These are phyloP conservation scores for Gossypium stocksii DNA, from an alignment of 345 rosid species.

Conservation along the genomic window DNA sequence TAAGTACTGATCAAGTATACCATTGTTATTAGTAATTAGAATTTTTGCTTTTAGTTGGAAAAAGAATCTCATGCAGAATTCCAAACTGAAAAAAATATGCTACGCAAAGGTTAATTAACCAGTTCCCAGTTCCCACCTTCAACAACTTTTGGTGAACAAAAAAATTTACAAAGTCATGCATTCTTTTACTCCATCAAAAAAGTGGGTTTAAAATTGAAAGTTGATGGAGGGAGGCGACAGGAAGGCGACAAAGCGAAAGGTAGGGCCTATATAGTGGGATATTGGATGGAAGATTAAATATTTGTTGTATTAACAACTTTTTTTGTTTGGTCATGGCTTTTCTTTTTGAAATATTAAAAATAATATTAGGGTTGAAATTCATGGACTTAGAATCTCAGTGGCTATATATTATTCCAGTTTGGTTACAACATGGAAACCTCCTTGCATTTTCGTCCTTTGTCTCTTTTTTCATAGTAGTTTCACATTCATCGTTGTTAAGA, in stretches of 20 bases:
- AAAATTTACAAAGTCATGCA: not conserved
- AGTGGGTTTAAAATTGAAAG: conserved; percentile 4
- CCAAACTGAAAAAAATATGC: not conserved
- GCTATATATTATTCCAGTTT: not conserved
- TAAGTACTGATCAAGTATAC: no score
- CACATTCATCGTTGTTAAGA: no score
- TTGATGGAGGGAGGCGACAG: conserved; percentile 24
- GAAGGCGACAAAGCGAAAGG: conserved; percentile 33
- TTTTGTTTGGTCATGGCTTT: conserved; percentile 2
- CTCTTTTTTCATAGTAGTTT: no score
- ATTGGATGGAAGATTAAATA: conserved; percentile 24
- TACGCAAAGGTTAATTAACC: no score
- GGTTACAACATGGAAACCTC: no score
- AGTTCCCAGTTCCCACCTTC: no score
- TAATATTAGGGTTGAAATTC: conserved; percentile 8
- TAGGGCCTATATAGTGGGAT: conserved; percentile 37
- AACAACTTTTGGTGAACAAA: no score
- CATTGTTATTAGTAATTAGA: no score
- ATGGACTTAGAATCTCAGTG: conserved; percentile 26
- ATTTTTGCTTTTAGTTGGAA: no score
- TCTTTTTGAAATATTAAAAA: not conserved
- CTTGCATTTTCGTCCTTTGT: no score
- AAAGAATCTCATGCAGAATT: not conserved
- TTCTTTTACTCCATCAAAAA: not conserved
- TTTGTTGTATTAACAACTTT: not conserved